Percentiles rank a stretch among this genome's conserved stretches.
These are phyloP conservation scores for Solanum appendiculatum DNA, from an alignment of 257 asterid species.

Conservation along the genomic window DNA sequence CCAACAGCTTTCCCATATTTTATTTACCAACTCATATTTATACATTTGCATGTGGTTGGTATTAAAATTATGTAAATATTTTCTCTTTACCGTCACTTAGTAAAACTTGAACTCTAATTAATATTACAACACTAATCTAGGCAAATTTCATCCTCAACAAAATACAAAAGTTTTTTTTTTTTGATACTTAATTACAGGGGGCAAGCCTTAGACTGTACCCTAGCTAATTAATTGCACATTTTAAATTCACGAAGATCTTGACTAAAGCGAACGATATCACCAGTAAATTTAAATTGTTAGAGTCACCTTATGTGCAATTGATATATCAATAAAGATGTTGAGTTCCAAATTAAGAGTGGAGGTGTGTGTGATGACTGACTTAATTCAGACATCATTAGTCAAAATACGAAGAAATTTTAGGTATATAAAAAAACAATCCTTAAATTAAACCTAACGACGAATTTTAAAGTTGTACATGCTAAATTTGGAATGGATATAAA, in stretches of 20 bases:
- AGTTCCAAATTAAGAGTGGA: background rate
- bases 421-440: background rate
- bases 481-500: background rate
- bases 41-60: background rate
- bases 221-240: background rate
- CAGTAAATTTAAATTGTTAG: background rate
- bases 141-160: no score
- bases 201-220: background rate
- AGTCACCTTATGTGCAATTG: background rate
- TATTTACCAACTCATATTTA: background rate
- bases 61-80: background rate
- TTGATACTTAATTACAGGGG: no score
- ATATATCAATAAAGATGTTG: background rate
- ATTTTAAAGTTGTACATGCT: background rate
- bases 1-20: background rate
- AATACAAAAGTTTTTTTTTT: no score
- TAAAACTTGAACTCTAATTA: background rate
- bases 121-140: background rate
- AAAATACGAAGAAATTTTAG: background rate
- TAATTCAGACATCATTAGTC: background rate
- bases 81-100: background rate
- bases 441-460: background rate
- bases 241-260: background rate
- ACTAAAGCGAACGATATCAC: background rate
- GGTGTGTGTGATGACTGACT: background rate